phyloP scores from a whole-genome alignment of 75 land plant species.

The Larix kaempferi region DNA sequence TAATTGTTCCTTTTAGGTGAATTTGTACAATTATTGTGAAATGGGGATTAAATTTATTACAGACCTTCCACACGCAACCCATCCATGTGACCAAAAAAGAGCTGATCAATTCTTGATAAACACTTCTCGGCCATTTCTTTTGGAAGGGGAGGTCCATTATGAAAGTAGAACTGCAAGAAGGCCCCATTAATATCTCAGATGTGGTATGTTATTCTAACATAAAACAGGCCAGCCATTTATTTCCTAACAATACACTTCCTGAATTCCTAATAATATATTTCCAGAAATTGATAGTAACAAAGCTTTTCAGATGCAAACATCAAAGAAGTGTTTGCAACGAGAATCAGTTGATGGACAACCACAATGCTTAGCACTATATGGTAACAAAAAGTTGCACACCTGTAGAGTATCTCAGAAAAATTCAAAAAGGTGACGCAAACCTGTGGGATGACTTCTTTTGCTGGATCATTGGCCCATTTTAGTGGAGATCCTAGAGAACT shows the following conservation, averaged over 20 bases:
- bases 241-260: not conserved
- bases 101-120: constrained; percentile 56
- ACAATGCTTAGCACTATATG: not conserved
- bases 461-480: constrained; percentile 69
- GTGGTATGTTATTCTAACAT: not conserved
- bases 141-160: constrained; percentile 85
- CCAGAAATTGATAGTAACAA: not conserved
- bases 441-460: constrained; percentile 81
- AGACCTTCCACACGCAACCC: constrained; percentile 79
- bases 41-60: not conserved
- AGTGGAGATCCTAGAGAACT: constrained; percentile 66
- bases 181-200: not conserved
- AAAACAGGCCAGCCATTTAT: not conserved
- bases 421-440: constrained; percentile 18
- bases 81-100: constrained; percentile 65
- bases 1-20: not conserved
- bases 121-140: constrained; percentile 69
- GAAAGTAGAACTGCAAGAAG: constrained; percentile 83
- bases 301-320: not conserved
- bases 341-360: not conserved
- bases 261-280: not conserved
- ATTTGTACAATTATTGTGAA: not conserved
- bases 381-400: not conserved
- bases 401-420: constrained; percentile 1
- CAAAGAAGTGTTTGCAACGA: not conserved